Conservation (phyloP, 2,329 filamentous ascomycete genomes). For the Cercospora beticola region DNA sequence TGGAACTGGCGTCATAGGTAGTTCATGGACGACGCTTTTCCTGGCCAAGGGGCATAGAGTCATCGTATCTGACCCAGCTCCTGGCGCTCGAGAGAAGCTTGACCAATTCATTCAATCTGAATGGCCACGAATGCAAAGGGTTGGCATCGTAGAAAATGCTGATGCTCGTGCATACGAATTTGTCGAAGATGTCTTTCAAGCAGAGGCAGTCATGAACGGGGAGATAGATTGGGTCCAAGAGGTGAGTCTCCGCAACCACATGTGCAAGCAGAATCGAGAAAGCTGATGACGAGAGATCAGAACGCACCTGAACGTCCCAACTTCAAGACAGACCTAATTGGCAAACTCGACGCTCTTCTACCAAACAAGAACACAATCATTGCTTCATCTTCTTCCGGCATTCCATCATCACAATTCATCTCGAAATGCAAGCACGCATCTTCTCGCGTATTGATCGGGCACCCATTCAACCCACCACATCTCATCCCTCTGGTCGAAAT, state of each 20-base stretch:
- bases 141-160: conserved; percentile 20
- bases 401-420: conserved; percentile 18
- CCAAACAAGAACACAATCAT: conserved; percentile 40
- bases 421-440: conserved; percentile 31
- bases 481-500: conserved; percentile 51
- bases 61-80: conserved; percentile 45
- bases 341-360: conserved; percentile 37
- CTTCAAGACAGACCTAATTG: conserved; percentile 43
- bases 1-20: conserved; percentile 43
- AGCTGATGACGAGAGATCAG: neutral
- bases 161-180: conserved; percentile 25
- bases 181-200: conserved; percentile 22
- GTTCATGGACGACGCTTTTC: conserved; percentile 46
- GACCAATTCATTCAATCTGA: conserved; percentile 26
- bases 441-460: conserved; percentile 45
- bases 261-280: conserved; percentile 33
- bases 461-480: conserved; percentile 53
- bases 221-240: neutral
- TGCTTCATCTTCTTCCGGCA: conserved; percentile 29
- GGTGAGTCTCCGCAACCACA: conserved; percentile 25
- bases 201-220: neutral
- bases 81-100: conserved; percentile 38
- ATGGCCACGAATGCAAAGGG: conserved; percentile 26
- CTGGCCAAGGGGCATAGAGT: conserved; percentile 43
- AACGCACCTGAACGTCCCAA: conserved; percentile 40